These are phyloP conservation scores for Aspergillus quadricinctus DNA, from an alignment of 2,329 filamentous ascomycete genomes.

Conservation along the genomic window DNA sequence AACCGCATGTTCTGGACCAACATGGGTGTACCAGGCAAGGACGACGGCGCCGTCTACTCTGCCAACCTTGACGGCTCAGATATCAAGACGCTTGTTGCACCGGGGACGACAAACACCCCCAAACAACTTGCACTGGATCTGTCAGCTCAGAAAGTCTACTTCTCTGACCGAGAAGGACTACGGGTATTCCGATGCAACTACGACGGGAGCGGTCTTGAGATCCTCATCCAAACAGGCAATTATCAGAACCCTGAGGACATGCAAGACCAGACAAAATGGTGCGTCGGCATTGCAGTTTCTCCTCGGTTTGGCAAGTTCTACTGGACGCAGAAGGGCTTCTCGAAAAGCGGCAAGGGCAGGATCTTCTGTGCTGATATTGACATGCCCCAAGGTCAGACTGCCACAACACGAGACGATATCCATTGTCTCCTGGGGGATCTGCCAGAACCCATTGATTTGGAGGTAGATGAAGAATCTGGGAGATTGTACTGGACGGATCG, in stretches of 20 bases:
- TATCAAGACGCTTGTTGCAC: constrained; percentile 40
- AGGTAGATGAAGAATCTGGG: constrained; percentile 45
- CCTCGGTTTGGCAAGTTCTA: constrained; percentile 45
- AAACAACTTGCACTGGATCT: constrained; percentile 38
- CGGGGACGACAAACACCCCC: constrained; percentile 47
- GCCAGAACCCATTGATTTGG: constrained; percentile 57
- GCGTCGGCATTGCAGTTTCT: constrained; percentile 53
- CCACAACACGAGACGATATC: constrained; percentile 39
- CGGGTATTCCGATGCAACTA: constrained; percentile 33
- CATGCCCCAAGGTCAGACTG: constrained; percentile 31
- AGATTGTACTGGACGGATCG: constrained; percentile 59
- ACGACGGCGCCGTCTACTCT: constrained; percentile 43
- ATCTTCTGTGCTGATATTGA: constrained; percentile 50
- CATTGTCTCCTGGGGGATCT: constrained; percentile 42
- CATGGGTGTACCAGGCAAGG: constrained; percentile 42
- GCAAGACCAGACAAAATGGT: constrained; percentile 45
- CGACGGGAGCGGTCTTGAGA: constrained; percentile 32
- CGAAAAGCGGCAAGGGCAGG: constrained; percentile 48
- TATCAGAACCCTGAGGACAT: constrained; percentile 22
- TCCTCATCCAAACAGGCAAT: constrained; percentile 38
- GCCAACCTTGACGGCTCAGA: constrained; percentile 50
- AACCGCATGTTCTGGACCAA: constrained; percentile 48
- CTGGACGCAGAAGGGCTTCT: constrained; percentile 58
- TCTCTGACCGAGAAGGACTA: constrained; percentile 44
- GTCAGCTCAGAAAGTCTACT: constrained; percentile 31